Evolutionary conservation across 805 yeast species (phyloP), one percentile per base, ranked within the genome.

Genomic region (Candida methanosorbosa): DNA sequence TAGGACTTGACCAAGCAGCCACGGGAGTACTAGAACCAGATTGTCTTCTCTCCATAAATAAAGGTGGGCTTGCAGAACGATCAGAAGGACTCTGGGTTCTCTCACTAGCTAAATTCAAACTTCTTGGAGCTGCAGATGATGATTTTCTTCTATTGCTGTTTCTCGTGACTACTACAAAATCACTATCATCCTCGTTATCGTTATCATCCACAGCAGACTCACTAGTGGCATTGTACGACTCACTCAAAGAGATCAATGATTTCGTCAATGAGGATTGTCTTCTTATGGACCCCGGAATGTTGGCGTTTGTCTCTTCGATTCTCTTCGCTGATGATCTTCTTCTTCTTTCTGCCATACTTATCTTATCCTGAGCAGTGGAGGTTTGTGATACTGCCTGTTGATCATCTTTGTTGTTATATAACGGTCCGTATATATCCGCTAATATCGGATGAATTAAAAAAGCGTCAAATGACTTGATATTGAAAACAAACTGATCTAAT

Each of bases 401-500:
- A 16, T 40, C 38, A n/a, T 43, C 42, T 20, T 36, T 41, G 23
- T 33, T 34, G 23, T 21, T 21, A 9, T 11, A 9, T 21, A 11
- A 21, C 11, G 23, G 11, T 9, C 8, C 23, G 23, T 21, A 21
- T 24, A n/a, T 24, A 8, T 9, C 14, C 15, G 27, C 14, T 8
- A 52, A 32, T 13, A 45, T 31, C 4, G 56, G 59, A 43, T 55
- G 60, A 38, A 72, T 54, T 38, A 68, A 71, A 5, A 50, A 48
- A 15, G 56, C 57, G 38, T 72, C 70, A 45, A 63, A 71, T 2
- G 36, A 46, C 3, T 53, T 47, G 5, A 54, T 34, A 32, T 67
- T 61, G 12, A 35, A 38, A 12, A 64, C 39, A 40, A 71, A 71
- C 18, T 57, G 44, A 3, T 43, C 43, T 5, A 67, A 16, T 43